phyloP scores from a whole-genome alignment of 805 yeast genomes.

The Teunomyces stri region DNA sequence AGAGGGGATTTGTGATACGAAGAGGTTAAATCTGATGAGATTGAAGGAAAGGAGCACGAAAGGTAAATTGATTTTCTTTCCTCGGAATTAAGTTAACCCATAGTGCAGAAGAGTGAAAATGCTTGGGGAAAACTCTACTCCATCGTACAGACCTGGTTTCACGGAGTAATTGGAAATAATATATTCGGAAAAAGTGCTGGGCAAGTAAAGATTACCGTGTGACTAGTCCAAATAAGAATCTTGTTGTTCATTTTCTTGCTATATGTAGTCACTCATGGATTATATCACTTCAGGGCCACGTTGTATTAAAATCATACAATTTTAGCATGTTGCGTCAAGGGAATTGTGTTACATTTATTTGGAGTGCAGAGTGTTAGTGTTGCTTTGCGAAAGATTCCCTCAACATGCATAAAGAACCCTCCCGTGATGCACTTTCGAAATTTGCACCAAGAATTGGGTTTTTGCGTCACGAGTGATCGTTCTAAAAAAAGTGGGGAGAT shows the following conservation, averaged over 20 bases:
- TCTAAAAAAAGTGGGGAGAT: slow-evolving; percentile 4
- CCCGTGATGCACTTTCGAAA: background rate
- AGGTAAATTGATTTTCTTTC: background rate
- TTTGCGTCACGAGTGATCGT: slow-evolving; percentile 3
- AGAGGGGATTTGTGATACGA: background rate
- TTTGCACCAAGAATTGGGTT: slow-evolving; percentile 1
- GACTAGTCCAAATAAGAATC: background rate
- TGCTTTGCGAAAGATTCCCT: no score
- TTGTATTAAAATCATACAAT: background rate
- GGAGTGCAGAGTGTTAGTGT: no score
- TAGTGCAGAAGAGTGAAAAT: background rate
- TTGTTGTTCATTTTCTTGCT: background rate
- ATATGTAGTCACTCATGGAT: background rate
- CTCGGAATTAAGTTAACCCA: background rate
- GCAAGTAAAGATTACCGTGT: background rate
- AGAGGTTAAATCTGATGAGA: background rate
- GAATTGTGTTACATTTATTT: background rate
- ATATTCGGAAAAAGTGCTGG: background rate
- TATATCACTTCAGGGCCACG: background rate
- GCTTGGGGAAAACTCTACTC: background rate
- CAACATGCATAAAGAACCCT: background rate
- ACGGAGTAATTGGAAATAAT: slow-evolving; percentile 3
- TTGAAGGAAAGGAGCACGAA: background rate
- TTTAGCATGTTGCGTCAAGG: background rate
- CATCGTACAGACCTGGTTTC: background rate